Conservation (phyloP, 2,329 filamentous ascomycete species). For the Cryoendolithus antarcticus region DNA sequence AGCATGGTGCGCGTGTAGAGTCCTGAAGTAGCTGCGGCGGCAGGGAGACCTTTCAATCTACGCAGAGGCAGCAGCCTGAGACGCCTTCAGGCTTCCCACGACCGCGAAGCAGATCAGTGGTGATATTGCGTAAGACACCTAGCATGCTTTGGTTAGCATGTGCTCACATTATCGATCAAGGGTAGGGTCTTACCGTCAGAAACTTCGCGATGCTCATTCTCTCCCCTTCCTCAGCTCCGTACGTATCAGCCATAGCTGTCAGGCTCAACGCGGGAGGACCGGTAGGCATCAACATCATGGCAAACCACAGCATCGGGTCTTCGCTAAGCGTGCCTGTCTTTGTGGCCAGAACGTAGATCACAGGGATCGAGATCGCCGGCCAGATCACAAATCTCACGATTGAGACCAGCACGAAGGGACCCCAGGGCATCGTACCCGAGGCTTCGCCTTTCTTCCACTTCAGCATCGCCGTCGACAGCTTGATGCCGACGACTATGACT, state of each 20-base stretch:
- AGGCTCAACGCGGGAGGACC: conserved; percentile 44
- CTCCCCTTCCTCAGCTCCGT: conserved; percentile 32
- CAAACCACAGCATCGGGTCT: conserved; percentile 57
- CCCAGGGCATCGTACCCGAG: conserved; percentile 35
- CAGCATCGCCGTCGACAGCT: conserved; percentile 43
- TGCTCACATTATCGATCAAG: not conserved
- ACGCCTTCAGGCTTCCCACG: conserved; percentile 31
- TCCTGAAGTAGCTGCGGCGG: no score
- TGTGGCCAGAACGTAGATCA: conserved; percentile 44
- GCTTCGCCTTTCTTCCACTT: conserved; percentile 33
- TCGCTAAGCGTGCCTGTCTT: conserved; percentile 38
- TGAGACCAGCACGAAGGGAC: conserved; percentile 40
- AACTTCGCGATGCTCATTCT: conserved; percentile 44
- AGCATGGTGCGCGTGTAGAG: no score
- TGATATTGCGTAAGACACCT: conserved; percentile 32
- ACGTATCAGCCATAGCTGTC: conserved; percentile 39
- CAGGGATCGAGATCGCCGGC: conserved; percentile 38
- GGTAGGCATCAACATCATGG: conserved; percentile 47
- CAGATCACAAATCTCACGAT: conserved; percentile 48
- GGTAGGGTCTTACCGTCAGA: conserved; percentile 28
- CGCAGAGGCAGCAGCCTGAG: conserved; percentile 18
- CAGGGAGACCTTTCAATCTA: no score
- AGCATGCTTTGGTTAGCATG: not conserved
- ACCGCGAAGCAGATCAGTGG: conserved; percentile 33
- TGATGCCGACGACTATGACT: conserved; percentile 55